A percentile compares a stretch with the other conserved stretches of the same genome.
Evolutionary conservation across 257 asterid genomes (phyloP).

Genomic region (Nicotiana undulata): DNA sequence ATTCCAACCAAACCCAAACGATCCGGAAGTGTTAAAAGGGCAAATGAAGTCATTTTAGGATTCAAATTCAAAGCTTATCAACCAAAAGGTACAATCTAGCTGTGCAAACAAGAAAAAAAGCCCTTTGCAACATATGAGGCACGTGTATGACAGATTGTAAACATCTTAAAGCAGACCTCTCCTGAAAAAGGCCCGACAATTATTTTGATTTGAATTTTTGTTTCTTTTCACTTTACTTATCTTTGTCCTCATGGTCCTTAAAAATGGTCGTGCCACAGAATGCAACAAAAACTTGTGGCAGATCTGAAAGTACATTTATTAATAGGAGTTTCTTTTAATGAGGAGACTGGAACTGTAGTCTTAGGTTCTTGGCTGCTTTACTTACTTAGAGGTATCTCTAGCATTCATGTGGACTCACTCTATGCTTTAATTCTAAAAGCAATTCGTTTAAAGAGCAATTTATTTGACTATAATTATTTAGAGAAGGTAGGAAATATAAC

Average conservation of each 20-base stretch:
- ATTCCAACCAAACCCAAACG: no score
- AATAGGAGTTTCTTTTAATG: no score
- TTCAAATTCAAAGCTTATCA: neutral
- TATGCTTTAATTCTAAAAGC: no score
- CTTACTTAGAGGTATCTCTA: no score
- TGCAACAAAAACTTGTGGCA: neutral
- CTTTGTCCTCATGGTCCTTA: neutral
- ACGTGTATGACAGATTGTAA: constrained; percentile 9
- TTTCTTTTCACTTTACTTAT: neutral
- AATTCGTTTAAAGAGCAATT: no score
- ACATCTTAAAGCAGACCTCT: neutral
- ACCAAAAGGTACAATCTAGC: neutral
- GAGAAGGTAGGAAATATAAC: no score
- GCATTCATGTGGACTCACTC: no score
- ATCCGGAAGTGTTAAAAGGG: neutral
- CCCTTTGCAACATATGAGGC: constrained; percentile 6
- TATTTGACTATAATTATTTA: no score
- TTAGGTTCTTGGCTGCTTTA: neutral
- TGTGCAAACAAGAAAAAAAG: neutral
- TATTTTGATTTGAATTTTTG: neutral
- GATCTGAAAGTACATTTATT: neutral
- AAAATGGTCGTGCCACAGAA: neutral
- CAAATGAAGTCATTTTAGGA: neutral
- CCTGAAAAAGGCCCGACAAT: neutral
- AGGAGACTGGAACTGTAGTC: neutral